These are phyloP conservation scores for Aspergillus uvarum DNA, from an alignment of 2,329 filamentous ascomycete genomes.

Conservation along the genomic window DNA sequence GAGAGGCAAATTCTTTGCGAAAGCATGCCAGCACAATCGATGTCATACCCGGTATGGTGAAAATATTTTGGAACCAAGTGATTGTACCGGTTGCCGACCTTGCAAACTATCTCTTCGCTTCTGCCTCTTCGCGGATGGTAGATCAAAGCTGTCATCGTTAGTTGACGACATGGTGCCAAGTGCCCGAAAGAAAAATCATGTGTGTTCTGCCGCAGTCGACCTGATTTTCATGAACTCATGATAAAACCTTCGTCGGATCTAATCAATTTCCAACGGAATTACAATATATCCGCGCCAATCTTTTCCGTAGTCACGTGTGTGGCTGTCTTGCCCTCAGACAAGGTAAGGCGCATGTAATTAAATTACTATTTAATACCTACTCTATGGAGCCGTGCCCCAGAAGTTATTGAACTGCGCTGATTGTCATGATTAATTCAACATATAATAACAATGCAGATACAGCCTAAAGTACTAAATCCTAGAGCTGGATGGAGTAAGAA, in stretches of 20 bases:
- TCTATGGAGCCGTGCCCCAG: no score
- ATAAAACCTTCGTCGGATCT: not conserved
- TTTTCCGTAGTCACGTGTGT: no score
- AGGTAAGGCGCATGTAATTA: no score
- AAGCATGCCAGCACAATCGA: conserved; percentile 30
- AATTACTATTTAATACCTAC: no score
- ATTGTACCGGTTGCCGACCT: conserved; percentile 42
- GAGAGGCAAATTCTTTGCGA: not conserved
- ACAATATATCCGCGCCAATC: not conserved
- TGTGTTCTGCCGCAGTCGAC: not conserved
- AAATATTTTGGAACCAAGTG: conserved; percentile 74
- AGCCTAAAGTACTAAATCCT: no score
- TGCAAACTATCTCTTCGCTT: conserved; percentile 53
- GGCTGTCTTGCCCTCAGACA: no score
- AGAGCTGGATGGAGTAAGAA: no score
- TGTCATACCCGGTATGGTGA: conserved; percentile 77
- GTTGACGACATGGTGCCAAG: conserved; percentile 47
- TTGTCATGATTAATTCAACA: no score
- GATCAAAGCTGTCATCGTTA: conserved; percentile 55
- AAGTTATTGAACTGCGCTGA: no score
- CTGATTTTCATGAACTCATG: not conserved
- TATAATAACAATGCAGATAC: no score
- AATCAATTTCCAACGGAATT: not conserved
- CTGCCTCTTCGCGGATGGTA: conserved; percentile 73
- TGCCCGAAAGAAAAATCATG: not conserved